Evolutionary conservation across 1,284 basidiomycete genomes (phyloP).

Genomic region (Fomitopsis palustris): DNA sequence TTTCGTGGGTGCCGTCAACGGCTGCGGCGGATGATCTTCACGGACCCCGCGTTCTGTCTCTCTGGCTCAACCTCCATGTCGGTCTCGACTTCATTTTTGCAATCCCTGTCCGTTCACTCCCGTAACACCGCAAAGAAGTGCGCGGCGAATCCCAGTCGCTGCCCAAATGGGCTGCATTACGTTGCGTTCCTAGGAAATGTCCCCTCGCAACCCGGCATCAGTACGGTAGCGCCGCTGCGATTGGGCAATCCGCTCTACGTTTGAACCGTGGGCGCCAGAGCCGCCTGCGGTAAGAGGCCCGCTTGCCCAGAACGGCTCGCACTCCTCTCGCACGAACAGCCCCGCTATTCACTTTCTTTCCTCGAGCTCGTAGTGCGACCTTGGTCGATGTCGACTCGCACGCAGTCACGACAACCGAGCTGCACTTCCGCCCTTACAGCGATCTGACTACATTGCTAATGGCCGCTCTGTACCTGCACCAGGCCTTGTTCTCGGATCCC

Average conservation of each 20-base stretch:
- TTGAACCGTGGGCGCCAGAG: background rate
- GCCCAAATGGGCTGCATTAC: background rate
- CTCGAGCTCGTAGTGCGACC: background rate
- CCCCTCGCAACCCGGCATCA: background rate
- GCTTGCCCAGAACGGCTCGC: background rate
- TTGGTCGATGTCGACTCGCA: background rate
- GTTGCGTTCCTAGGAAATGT: slow-evolving; percentile 1
- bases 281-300: background rate
- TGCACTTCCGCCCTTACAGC: background rate
- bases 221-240: background rate
- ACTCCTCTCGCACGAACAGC: background rate
- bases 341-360: background rate
- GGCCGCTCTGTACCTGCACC: slow-evolving; percentile 50
- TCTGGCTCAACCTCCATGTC: background rate
- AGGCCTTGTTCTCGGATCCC: slow-evolving; percentile 37
- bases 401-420: background rate
- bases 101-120: background rate
- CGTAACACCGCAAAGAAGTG: background rate
- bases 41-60: background rate
- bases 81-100: background rate
- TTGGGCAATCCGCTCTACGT: background rate
- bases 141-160: background rate
- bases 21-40: background rate
- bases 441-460: slow-evolving; percentile 4
- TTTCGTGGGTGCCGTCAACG: background rate